Conservation (phyloP, 768 basidiomycete genomes). For the Gautieria morchelliformis region DNA sequence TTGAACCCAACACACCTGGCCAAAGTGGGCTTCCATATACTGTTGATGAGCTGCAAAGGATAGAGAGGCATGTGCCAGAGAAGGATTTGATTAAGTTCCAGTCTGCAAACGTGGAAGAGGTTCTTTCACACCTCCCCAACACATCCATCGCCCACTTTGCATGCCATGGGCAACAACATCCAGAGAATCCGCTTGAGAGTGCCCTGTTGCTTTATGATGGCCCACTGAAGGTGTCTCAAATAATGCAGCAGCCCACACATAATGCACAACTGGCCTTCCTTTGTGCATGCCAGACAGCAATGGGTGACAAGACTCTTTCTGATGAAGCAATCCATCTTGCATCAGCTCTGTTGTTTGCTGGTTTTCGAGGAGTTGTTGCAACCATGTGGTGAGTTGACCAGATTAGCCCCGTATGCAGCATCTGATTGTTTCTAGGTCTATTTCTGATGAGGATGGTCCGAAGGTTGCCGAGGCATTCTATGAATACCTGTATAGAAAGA, state of each 20-base stretch:
- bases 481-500: constrained; percentile 1
- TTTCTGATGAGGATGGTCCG: constrained; percentile 19
- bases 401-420: not conserved
- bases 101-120: not conserved
- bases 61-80: not conserved
- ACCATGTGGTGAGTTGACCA: constrained; percentile 21
- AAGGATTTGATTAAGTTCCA: not conserved
- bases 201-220: constrained; percentile 18
- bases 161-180: constrained; percentile 21
- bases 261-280: constrained; percentile 21
- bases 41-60: not conserved
- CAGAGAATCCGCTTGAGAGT: constrained; percentile 18
- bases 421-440: constrained; percentile 7
- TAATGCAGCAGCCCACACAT: constrained; percentile 11
- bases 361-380: constrained; percentile 24
- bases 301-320: constrained; percentile 15
- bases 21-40: constrained; percentile 11
- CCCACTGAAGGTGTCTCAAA: constrained; percentile 15
- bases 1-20: constrained; percentile 14
- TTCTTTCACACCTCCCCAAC: not conserved
- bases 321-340: constrained; percentile 24
- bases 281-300: constrained; percentile 22
- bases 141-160: constrained; percentile 23
- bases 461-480: constrained; percentile 10
- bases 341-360: constrained; percentile 22